phyloP scores from a whole-genome alignment of 371 early-diverging fungal genomes.

The Capniomyces stellatus region DNA sequence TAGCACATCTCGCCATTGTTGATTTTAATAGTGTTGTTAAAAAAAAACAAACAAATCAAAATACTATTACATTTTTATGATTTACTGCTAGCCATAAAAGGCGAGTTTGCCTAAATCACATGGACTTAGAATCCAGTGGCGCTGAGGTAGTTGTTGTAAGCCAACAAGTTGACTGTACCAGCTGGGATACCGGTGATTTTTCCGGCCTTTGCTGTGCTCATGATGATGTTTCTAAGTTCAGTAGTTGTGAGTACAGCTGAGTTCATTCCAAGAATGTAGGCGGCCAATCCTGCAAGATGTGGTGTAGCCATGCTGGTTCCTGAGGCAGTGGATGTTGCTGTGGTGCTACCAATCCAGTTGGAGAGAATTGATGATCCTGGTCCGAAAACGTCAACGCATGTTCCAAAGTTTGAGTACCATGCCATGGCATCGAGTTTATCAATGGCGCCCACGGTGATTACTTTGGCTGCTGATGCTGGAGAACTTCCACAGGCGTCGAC shows the following conservation, averaged over 20 bases:
- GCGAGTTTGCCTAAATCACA: too few species aligned
- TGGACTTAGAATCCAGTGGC: too few species aligned
- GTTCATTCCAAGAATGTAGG: background rate
- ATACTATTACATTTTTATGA: too few species aligned
- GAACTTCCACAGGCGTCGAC: background rate
- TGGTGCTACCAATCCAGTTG: slow-evolving; percentile 60
- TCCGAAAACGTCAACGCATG: slow-evolving; percentile 88
- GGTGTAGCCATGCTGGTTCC: slow-evolving; percentile 4
- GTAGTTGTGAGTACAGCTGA: slow-evolving; percentile 34
- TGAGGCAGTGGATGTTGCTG: slow-evolving; percentile 24
- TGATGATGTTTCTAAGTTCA: slow-evolving; percentile 57
- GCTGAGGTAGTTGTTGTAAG: too few species aligned
- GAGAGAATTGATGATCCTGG: slow-evolving; percentile 86
- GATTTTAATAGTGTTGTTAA: too few species aligned
- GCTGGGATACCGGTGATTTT: slow-evolving; percentile 37
- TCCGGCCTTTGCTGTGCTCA: slow-evolving; percentile 43
- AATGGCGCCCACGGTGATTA: slow-evolving; percentile 31
- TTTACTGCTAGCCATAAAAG: too few species aligned
- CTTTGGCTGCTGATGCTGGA: background rate
- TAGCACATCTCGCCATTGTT: too few species aligned
- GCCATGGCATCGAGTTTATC: slow-evolving; percentile 65
- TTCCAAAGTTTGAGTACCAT: slow-evolving; percentile 79
- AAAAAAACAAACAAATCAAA: too few species aligned
- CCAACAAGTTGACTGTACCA: slow-evolving; percentile 58
- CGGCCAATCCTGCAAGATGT: slow-evolving; percentile 1